Conservation (phyloP, 2,329 filamentous ascomycete species). For the Diaporthe aspalathi region DNA sequence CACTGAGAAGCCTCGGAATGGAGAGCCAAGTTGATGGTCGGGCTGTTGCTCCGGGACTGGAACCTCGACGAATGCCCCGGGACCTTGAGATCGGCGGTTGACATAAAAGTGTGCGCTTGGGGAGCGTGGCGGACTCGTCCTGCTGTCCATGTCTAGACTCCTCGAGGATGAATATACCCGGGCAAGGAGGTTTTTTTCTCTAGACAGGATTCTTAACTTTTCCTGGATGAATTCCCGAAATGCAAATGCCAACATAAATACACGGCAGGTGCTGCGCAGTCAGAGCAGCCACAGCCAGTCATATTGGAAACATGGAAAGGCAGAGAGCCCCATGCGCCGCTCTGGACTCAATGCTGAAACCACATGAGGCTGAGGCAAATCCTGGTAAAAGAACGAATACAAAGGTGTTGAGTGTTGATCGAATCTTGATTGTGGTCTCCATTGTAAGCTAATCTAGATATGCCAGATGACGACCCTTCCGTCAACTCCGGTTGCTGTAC, state of each 20-base stretch:
- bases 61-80: neutral
- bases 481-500: slow-evolving; percentile 81
- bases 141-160: neutral
- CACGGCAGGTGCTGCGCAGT: neutral
- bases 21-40: neutral
- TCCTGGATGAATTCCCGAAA: neutral
- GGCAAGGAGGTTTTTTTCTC: neutral
- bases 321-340: slow-evolving; percentile 21
- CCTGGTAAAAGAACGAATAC: slow-evolving; percentile 32
- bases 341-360: slow-evolving; percentile 36
- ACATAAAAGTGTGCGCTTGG: slow-evolving; percentile 38
- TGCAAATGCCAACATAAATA: slow-evolving; percentile 36
- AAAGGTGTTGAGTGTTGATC: slow-evolving; percentile 26
- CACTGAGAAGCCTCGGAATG: slow-evolving; percentile 34
- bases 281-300: slow-evolving; percentile 19
- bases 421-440: slow-evolving; percentile 35
- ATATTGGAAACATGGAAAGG: slow-evolving; percentile 19
- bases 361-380: slow-evolving; percentile 31
- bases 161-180: neutral
- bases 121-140: slow-evolving; percentile 20
- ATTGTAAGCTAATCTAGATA: slow-evolving; percentile 57
- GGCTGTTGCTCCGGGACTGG: neutral
- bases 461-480: slow-evolving; percentile 85
- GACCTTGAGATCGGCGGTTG: neutral
- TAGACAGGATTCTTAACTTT: neutral